phyloP scores from a whole-genome alignment of 495 filamentous ascomycete species.

The Hyaloscypha hepaticicola region DNA sequence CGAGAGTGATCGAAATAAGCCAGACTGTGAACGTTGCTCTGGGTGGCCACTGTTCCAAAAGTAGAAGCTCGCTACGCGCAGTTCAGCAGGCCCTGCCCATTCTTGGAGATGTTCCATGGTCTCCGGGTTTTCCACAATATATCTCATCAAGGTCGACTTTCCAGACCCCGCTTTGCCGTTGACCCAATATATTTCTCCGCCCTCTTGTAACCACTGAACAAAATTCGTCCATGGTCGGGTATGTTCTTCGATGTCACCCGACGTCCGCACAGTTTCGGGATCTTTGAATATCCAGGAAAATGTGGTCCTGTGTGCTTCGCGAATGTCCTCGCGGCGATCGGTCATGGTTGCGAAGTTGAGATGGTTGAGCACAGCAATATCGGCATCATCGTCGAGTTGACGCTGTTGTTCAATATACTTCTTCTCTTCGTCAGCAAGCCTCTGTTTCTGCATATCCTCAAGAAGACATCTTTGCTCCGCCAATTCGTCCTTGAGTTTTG shows the following conservation, averaged over 20 bases:
- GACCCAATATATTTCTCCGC: conserved; percentile 35
- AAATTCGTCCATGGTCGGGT: conserved; percentile 17
- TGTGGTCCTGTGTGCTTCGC: conserved; percentile 27
- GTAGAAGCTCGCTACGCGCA: conserved; percentile 35
- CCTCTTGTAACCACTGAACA: conserved; percentile 15
- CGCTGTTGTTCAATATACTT: not conserved
- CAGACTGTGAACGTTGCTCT: conserved; percentile 42
- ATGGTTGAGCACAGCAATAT: not conserved
- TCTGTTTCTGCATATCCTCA: not conserved
- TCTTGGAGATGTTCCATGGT: conserved; percentile 14
- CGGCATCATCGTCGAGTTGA: not conserved
- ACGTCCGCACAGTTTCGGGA: not conserved
- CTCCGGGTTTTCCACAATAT: conserved; percentile 22
- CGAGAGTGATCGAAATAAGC: conserved; percentile 37
- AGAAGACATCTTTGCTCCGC: not conserved
- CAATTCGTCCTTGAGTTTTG: not conserved
- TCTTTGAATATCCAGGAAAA: conserved; percentile 31
- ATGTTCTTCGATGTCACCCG: not conserved
- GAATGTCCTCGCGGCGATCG: conserved; percentile 30
- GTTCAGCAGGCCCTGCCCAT: conserved; percentile 26
- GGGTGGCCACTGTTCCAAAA: conserved; percentile 41
- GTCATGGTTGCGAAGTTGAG: conserved; percentile 27
- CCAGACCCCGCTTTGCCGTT: conserved; percentile 40
- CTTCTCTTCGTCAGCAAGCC: not conserved
- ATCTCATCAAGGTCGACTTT: conserved; percentile 43